Evolutionary conservation across 2,329 filamentous ascomycete genomes (phyloP).

Genomic region (Alternaria sp.): DNA sequence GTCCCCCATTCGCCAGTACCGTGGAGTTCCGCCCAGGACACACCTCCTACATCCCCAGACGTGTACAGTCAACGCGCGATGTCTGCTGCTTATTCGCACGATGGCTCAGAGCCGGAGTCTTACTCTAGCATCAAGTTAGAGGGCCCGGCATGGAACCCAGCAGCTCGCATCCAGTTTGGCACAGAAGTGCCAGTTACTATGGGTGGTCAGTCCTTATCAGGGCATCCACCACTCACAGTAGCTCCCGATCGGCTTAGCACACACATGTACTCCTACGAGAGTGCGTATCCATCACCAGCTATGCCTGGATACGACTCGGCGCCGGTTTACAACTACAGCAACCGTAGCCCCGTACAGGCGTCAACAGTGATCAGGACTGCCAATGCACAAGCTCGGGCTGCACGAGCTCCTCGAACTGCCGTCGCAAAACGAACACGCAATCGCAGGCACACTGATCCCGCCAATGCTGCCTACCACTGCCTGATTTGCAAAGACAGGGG

Average conservation of each 20-base stretch:
- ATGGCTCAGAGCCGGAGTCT: constrained; percentile 30
- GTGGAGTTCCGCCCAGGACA: constrained; percentile 37
- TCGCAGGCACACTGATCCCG: constrained; percentile 25
- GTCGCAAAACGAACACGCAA: constrained; percentile 16
- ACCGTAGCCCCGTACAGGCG: constrained; percentile 11
- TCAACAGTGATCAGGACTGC: constrained; percentile 18
- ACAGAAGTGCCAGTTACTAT: constrained; percentile 20
- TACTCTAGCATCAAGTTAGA: constrained; percentile 41
- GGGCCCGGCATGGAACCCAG: constrained; percentile 33
- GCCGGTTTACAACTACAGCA: constrained; percentile 18
- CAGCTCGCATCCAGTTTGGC: constrained; percentile 19
- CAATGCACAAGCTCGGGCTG: constrained; percentile 17
- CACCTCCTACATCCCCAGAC: constrained; percentile 44
- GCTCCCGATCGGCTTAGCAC: constrained; percentile 39
- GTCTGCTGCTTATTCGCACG: constrained; percentile 43
- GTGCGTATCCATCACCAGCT: constrained; percentile 27
- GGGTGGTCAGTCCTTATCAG: constrained; percentile 13
- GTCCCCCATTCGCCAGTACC: constrained; percentile 39
- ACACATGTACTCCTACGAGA: constrained; percentile 31
- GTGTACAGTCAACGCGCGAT: constrained; percentile 35
- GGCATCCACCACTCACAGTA: constrained; percentile 37
- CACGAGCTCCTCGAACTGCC: neutral
- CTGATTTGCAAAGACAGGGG: constrained; percentile 72
- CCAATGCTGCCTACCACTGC: constrained; percentile 64
- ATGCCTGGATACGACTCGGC: constrained; percentile 28